Percentiles rank a stretch among this genome's conserved stretches.
These are phyloP conservation scores for Lenzites betulinus DNA, from an alignment of 768 basidiomycete species.

Conservation along the genomic window DNA sequence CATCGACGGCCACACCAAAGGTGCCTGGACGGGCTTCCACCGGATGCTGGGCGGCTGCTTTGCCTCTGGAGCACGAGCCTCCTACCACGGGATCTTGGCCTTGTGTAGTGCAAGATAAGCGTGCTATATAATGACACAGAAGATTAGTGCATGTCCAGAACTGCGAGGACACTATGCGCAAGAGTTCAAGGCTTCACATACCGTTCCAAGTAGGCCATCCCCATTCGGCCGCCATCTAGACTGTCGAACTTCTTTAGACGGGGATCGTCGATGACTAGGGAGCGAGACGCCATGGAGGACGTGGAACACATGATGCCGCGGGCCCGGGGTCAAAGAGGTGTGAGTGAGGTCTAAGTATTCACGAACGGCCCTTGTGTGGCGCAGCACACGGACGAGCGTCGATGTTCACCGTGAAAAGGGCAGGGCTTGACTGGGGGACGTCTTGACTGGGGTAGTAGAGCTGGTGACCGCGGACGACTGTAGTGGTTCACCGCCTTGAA, in stretches of 20 bases:
- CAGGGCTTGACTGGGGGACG: too few species aligned
- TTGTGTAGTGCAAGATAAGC: conserved; percentile 89
- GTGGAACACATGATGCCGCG: conserved; percentile 85
- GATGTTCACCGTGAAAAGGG: too few species aligned
- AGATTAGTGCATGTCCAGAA: neutral
- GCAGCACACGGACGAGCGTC: too few species aligned
- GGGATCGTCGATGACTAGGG: conserved; percentile 75
- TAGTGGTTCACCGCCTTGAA: too few species aligned
- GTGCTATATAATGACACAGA: conserved; percentile 50
- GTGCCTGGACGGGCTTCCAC: conserved; percentile 86
- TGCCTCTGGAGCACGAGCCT: too few species aligned
- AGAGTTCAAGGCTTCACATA: conserved; percentile 38
- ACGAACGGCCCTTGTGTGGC: too few species aligned
- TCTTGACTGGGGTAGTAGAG: too few species aligned
- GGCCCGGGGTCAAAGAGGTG: too few species aligned
- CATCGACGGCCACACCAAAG: too few species aligned
- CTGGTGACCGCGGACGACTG: too few species aligned
- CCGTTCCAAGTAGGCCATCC: conserved; percentile 90
- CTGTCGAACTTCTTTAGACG: conserved; percentile 59
- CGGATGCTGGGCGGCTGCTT: conserved; percentile 87
- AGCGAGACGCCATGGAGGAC: conserved; percentile 83
- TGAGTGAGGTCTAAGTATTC: too few species aligned
- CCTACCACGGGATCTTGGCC: too few species aligned
- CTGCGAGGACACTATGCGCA: neutral
- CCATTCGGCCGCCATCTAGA: conserved; percentile 80